These are phyloP conservation scores for Phytophthora pseudosyringae DNA, from an alignment of 352 stramenopile species.

Conservation along the genomic window DNA sequence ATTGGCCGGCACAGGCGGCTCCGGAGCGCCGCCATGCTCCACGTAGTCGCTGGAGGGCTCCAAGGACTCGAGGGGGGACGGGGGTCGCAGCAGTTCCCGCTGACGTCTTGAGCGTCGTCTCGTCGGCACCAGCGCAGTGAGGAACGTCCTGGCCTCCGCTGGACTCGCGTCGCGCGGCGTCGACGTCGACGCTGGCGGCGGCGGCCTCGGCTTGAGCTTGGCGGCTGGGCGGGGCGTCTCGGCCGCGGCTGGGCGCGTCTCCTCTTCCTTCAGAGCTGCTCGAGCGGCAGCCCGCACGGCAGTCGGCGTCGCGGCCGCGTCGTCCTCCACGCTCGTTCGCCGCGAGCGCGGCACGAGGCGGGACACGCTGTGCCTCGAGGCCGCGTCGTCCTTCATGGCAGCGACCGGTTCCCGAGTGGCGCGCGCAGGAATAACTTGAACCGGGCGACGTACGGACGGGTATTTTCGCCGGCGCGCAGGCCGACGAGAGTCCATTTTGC, in stretches of 20 bases:
- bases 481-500: background rate
- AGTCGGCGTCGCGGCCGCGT: conserved; percentile 14
- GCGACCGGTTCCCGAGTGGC: conserved; percentile 1
- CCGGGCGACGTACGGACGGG: background rate
- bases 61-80: conserved; percentile 63
- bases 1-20: conserved; percentile 42
- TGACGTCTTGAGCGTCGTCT: conserved; percentile 16
- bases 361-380: conserved; percentile 9
- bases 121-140: conserved; percentile 49
- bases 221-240: conserved; percentile 17
- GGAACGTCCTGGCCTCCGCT: conserved; percentile 43
- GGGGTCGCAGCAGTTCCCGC: conserved; percentile 45
- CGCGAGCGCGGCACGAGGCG: conserved; percentile 17
- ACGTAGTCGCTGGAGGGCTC: conserved; percentile 35
- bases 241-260: conserved; percentile 18
- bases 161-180: conserved; percentile 8
- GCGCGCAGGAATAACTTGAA: conserved; percentile 25
- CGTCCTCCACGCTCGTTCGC: conserved; percentile 23
- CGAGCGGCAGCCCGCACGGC: conserved; percentile 26
- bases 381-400: conserved; percentile 34
- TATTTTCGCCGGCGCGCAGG: conserved; percentile 3
- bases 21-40: background rate
- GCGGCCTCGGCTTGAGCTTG: conserved; percentile 25
- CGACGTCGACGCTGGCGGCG: conserved; percentile 11
- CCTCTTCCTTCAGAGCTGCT: conserved; percentile 41